These are phyloP conservation scores for Plasmodium reichenowi DNA, from an alignment of 169 alveolate genomes.

Conservation along the genomic window DNA sequence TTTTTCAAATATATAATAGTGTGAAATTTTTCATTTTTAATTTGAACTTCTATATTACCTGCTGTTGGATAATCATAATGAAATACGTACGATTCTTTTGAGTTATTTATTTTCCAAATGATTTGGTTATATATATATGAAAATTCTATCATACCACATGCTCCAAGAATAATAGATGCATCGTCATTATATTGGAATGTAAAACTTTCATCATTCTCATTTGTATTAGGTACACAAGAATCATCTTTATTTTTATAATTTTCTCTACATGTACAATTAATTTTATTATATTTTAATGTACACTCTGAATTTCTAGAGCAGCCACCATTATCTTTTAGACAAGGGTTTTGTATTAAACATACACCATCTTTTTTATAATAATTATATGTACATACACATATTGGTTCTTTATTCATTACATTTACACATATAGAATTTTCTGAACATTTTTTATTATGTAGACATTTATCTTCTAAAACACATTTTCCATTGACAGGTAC, in stretches of 20 bases:
- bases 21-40: neutral
- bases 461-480: constrained; percentile 41
- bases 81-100: constrained; percentile 41
- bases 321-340: constrained; percentile 40
- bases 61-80: constrained; percentile 25
- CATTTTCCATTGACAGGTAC: constrained; percentile 24
- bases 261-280: constrained; percentile 40
- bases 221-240: constrained; percentile 19
- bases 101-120: constrained; percentile 40
- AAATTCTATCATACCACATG: constrained; percentile 48
- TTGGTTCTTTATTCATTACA: constrained; percentile 46
- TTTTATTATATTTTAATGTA: constrained; percentile 8
- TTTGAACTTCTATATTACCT: constrained; percentile 11
- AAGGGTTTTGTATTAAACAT: constrained; percentile 43
- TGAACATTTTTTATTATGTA: constrained; percentile 18
- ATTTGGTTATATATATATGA: constrained; percentile 11
- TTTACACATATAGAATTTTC: constrained; percentile 69
- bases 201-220: constrained; percentile 4
- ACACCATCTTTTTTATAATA: constrained; percentile 17
- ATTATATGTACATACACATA: constrained; percentile 60
- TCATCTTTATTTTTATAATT: constrained; percentile 15
- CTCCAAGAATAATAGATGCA: constrained; percentile 10
- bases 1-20: constrained; percentile 37
- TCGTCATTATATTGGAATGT: constrained; percentile 25
- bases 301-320: constrained; percentile 42